These are phyloP conservation scores for Epichloe amarillans DNA, from an alignment of 2,329 filamentous ascomycete species.

Conservation along the genomic window DNA sequence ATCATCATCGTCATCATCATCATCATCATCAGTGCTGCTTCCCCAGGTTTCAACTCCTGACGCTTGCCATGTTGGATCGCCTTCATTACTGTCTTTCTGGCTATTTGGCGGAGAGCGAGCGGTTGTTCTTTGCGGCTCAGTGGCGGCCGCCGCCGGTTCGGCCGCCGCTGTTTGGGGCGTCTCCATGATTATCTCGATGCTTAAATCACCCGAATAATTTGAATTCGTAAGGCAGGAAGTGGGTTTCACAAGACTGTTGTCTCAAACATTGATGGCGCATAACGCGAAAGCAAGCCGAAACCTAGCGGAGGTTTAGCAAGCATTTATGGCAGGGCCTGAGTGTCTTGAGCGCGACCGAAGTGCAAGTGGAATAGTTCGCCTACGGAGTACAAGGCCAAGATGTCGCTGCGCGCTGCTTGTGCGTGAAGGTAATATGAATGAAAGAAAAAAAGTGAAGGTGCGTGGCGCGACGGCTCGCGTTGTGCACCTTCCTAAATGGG, in stretches of 20 bases:
- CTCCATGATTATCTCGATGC: not conserved
- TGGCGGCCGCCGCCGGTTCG: not conserved
- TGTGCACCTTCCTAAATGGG: not conserved
- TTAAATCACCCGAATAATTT: too few relatives aligned
- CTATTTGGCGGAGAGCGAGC: not conserved
- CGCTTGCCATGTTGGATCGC: not conserved
- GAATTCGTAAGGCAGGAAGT: too few relatives aligned
- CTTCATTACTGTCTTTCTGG: not conserved
- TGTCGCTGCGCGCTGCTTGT: too few relatives aligned
- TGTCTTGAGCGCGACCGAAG: too few relatives aligned
- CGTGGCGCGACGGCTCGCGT: not conserved
- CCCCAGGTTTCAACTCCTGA: not conserved
- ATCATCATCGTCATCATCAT: not conserved
- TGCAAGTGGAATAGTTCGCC: too few relatives aligned
- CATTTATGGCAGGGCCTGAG: too few relatives aligned
- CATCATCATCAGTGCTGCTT: constrained; percentile 1
- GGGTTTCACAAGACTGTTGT: too few relatives aligned
- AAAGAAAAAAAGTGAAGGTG: not conserved
- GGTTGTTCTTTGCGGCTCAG: not conserved
- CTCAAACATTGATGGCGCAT: not conserved
- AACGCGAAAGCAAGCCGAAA: too few relatives aligned
- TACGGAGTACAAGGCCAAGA: too few relatives aligned
- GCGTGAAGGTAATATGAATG: not conserved
- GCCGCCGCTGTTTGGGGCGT: not conserved
- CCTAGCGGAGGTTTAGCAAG: too few relatives aligned